Evolutionary conservation across 176 grass and related monocot genomes (phyloP), one percentile per base, ranked within the genome.

Genomic region (Ensete ventricosum): DNA sequence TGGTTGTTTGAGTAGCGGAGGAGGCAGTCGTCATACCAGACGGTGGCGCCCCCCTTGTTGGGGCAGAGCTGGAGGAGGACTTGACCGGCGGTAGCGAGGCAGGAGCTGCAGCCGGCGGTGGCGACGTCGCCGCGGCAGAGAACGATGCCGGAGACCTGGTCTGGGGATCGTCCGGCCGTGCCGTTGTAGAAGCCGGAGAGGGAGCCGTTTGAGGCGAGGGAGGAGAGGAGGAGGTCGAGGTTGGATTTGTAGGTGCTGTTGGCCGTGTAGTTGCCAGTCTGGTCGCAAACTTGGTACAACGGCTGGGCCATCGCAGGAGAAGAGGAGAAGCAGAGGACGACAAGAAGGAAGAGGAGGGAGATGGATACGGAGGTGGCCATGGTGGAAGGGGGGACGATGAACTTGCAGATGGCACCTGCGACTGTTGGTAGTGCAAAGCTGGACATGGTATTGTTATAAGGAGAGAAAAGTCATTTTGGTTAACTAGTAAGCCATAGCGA

Each of bases 81-180:
- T 21, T 3, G 1, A 16, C 9, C 1, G 22, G 85, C 51, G 0
- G 0, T 2, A 67, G 26, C 62, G 71, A 86, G 77, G 81, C 91
- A 94, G 67, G 70, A 51, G 8, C 19, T 29, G 59, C 91, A 94
- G 26, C 73, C 62, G 49, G 29, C 43, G 11, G 43, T 0, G 67
- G 66, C 82, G 19, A 77, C 0, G 21, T 95, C 88, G 2, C 85
- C 91, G 59, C 88, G 83, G 79, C 91, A 95, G 66, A 90, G 81
- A 0, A 75, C 24, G 26, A 93, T 73, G 58, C 79, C 87, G 29
- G 74, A 87, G 7, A 85, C 74, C 55, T 74, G 16, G 67, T 80
- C 55, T 0, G 75, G 22, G 8, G 50, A n/a, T 3, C 11, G 0
- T 27, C 73, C 77, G 24, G 0, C 9, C 64, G 67, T 72, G 12